Percentiles rank a stretch among this genome's conserved stretches.
phyloP scores from a whole-genome alignment of 805 yeast species.

The Candida tibetensis region DNA sequence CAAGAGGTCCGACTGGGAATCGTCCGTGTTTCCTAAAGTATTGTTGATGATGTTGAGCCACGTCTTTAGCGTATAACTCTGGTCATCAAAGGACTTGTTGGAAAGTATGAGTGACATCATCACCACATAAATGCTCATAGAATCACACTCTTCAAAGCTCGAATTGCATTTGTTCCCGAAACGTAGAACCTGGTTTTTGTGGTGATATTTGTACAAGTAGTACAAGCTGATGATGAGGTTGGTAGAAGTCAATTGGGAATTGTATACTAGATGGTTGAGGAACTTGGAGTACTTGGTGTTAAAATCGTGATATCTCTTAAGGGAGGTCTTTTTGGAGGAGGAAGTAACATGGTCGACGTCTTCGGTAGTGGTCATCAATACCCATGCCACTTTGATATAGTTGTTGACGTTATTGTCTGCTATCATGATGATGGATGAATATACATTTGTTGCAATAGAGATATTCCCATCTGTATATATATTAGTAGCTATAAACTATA shows the following conservation, averaged over 20 bases:
- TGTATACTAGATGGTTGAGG: conserved; percentile 14
- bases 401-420: conserved; percentile 3
- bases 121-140: conserved; percentile 21
- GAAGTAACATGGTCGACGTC: not conserved
- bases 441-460: not conserved
- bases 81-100: conserved; percentile 48
- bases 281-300: conserved; percentile 8
- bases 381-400: conserved; percentile 14
- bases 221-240: conserved; percentile 25
- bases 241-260: conserved; percentile 21
- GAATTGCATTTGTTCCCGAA: not conserved
- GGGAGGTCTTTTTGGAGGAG: not conserved
- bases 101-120: conserved; percentile 26
- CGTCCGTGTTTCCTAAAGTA: conserved; percentile 5
- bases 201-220: conserved; percentile 22
- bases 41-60: conserved; percentile 31
- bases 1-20: conserved; percentile 3
- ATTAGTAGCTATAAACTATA: too few species aligned
- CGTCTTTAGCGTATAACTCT: conserved; percentile 49
- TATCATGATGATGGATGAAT: not conserved
- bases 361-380: conserved; percentile 5
- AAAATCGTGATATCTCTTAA: conserved; percentile 9
- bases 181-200: conserved; percentile 8
- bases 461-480: not conserved
- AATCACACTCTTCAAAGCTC: conserved; percentile 11